Conservation (phyloP, 108 stramenopile species). For the Aurantiochytrium sp. region DNA sequence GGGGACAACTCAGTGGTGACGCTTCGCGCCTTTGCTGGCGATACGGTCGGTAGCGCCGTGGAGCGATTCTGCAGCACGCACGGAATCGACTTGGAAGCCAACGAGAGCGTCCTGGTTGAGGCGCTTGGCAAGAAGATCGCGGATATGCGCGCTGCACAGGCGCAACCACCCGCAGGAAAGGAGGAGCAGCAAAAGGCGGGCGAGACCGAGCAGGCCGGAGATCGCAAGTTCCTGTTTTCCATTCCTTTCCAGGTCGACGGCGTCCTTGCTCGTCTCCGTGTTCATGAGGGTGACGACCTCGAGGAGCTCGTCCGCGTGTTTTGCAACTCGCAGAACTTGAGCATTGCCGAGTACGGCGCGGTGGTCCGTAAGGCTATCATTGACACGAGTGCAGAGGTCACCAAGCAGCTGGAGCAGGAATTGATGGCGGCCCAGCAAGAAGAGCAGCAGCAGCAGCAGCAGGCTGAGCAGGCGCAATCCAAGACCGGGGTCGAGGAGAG, state of each 20-base stretch:
- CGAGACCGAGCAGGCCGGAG: not conserved
- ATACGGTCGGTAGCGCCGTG: not conserved
- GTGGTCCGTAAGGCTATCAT: not conserved
- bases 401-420: not conserved
- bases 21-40: not conserved
- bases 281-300: not conserved
- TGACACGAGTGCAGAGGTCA: not conserved
- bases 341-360: not conserved
- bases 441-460: not conserved
- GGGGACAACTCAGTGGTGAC: not conserved
- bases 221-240: not conserved
- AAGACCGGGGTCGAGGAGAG: not conserved
- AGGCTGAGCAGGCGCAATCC: not conserved
- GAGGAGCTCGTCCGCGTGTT: not conserved
- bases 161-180: not conserved
- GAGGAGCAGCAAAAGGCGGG: not conserved
- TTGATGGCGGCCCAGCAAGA: not conserved
- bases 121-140: not conserved
- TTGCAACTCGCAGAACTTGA: not conserved
- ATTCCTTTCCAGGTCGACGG: constrained; percentile 5
- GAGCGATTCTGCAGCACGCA: constrained; percentile 11
- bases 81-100: not conserved
- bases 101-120: not conserved
- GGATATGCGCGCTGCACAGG: not conserved
- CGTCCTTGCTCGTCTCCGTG: not conserved